phyloP scores from a whole-genome alignment of 2,329 filamentous ascomycete species.

The Calonectria pauciramosa region DNA sequence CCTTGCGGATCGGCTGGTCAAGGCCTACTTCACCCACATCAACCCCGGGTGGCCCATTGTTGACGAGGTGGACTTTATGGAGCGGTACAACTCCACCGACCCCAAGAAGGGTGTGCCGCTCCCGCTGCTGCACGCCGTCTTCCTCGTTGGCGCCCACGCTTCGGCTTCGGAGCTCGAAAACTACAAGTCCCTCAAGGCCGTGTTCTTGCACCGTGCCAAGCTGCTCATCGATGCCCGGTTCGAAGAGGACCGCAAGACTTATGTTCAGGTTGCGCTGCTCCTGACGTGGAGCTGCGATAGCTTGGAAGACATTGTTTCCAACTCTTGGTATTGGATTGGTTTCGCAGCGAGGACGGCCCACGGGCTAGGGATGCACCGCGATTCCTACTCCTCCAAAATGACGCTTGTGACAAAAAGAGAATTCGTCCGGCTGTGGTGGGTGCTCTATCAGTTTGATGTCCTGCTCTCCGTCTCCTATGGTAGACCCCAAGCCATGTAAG shows the following conservation, averaged over 20 bases:
- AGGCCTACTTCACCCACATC: constrained; percentile 64
- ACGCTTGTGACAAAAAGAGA: constrained; percentile 49
- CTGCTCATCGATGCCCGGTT: constrained; percentile 66
- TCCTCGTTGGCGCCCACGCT: constrained; percentile 67
- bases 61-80: constrained; percentile 65
- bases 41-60: constrained; percentile 67
- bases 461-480: constrained; percentile 58
- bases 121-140: constrained; percentile 63
- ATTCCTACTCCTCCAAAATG: constrained; percentile 48
- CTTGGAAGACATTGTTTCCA: constrained; percentile 67
- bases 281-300: constrained; percentile 69
- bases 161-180: constrained; percentile 56
- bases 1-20: constrained; percentile 63
- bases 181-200: constrained; percentile 55
- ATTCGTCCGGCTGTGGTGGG: constrained; percentile 58
- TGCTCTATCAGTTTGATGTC: constrained; percentile 56
- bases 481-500: constrained; percentile 63
- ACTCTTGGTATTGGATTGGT: constrained; percentile 67
- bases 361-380: constrained; percentile 66
- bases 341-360: constrained; percentile 65
- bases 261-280: constrained; percentile 68
- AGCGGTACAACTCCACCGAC: constrained; percentile 61
- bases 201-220: constrained; percentile 67
- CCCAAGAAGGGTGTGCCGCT: constrained; percentile 60
- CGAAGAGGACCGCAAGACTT: constrained; percentile 65